These are phyloP conservation scores for Jaltomata sinuosa DNA, from an alignment of 257 asterid genomes.

Conservation along the genomic window DNA sequence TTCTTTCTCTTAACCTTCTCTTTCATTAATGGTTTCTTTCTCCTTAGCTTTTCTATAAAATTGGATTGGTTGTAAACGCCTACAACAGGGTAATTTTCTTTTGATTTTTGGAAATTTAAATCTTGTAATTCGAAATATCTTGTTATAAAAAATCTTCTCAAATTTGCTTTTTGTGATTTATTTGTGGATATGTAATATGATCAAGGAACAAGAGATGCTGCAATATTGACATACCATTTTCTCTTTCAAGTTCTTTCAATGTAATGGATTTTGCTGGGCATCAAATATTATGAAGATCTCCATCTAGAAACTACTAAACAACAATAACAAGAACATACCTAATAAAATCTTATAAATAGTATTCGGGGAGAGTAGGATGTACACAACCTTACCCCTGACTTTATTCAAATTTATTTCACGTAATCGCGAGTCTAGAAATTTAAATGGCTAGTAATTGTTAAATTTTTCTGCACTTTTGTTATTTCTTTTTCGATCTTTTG, in stretches of 20 bases:
- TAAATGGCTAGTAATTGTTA: not conserved
- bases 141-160: not conserved
- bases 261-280: not conserved
- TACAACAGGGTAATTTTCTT: constrained; percentile 51
- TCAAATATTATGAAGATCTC: not conserved
- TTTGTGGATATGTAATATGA: not conserved
- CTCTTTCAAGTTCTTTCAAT: not conserved
- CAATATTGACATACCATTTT: not conserved
- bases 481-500: no score
- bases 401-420: not conserved
- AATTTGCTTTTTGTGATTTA: not conserved
- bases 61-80: constrained; percentile 50
- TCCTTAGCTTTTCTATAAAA: no score
- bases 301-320: no score
- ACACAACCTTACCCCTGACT: not conserved
- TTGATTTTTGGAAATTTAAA: not conserved
- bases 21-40: no score
- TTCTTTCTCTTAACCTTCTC: no score
- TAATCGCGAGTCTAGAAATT: not conserved
- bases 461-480: no score
- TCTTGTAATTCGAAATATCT: not conserved
- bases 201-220: not conserved
- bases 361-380: no score
- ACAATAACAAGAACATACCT: no score
- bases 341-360: no score